phyloP scores from a whole-genome alignment of 2,329 filamentous ascomycete species.

The Neopestalotiopsis clavispora region DNA sequence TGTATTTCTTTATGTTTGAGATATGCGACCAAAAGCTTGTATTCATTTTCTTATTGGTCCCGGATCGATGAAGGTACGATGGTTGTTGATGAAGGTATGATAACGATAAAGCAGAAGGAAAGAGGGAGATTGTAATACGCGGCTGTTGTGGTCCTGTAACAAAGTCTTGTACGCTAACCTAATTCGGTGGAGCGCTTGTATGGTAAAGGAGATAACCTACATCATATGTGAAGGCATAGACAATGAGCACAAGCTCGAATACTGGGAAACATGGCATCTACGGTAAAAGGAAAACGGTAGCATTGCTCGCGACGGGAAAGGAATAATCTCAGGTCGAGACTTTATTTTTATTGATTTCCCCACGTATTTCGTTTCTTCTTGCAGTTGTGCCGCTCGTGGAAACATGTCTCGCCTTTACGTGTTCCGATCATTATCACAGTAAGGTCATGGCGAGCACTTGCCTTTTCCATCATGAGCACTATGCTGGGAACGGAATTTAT shows the following conservation, averaged over 20 bases:
- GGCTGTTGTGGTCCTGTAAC: constrained; percentile 6
- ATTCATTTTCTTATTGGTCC: background rate
- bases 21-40: background rate
- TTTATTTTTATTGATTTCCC: no score
- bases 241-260: constrained; percentile 15
- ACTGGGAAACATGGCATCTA: background rate
- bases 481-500: no score
- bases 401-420: no score
- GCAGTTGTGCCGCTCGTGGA: no score
- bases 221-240: constrained; percentile 11
- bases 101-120: background rate
- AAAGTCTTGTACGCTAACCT: constrained; percentile 8
- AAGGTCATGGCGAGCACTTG: no score
- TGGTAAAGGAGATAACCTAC: constrained; percentile 12
- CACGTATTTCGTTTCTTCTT: no score
- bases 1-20: constrained; percentile 7
- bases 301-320: no score
- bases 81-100: background rate
- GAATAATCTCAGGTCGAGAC: no score
- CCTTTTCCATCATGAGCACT: no score
- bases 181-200: background rate
- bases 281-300: background rate
- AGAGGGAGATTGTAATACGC: constrained; percentile 9
- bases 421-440: no score
- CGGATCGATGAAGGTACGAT: background rate